Base-by-base conservation (phyloP, 106 monocot species). In the Apostasia shenzhenica region DNA sequence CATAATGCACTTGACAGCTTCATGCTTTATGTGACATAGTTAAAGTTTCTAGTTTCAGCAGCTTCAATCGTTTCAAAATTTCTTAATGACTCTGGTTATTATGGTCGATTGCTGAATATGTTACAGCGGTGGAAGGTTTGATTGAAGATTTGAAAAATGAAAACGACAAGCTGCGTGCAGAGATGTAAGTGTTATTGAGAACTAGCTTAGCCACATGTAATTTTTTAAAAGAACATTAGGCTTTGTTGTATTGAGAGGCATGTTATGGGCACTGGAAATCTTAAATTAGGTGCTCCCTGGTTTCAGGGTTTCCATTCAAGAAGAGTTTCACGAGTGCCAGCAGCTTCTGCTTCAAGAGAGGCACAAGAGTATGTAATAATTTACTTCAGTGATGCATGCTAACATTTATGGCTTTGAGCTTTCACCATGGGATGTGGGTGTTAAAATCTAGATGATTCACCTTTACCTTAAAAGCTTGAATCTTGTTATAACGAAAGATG, bases 271-370 rank as follows among this genome's bases (percentile, higher is more conserved):
- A 51, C 1, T 68, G 37, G 26, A 40, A 39, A 44, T 45, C n/a
- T 10, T 65, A 8, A 73, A 14, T 45, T 2, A 7, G 38, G 2
- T 61, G 14, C 68, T 64, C 45, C 2, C 13, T 64, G 37, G 43
- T 73, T 73, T 63, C 76, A 84, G 84, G 43, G 54, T 63, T 72
- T 76, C 73, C 40, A 45, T 80, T 57, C 76, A 80, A 65, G 73
- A 73, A 39, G 63, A 73, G 26, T 70, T 14, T 61, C 54, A 38
- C 2, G 72, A 79, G 41, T 62, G 76, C 48, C 72, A 73, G 63
- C 73, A 77, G 61, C 52, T 70, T 42, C 67, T 77, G 41, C 68
- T 84, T 66, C 70, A 80, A 67, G 84, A 77, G 73, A 69, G 70
- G 41, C 63, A 54, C 26, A 84, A 84, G 46, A 38, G 84, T 84